Conservation (phyloP, 2,329 filamentous ascomycete species). For the Dactylellina drechsleri region DNA sequence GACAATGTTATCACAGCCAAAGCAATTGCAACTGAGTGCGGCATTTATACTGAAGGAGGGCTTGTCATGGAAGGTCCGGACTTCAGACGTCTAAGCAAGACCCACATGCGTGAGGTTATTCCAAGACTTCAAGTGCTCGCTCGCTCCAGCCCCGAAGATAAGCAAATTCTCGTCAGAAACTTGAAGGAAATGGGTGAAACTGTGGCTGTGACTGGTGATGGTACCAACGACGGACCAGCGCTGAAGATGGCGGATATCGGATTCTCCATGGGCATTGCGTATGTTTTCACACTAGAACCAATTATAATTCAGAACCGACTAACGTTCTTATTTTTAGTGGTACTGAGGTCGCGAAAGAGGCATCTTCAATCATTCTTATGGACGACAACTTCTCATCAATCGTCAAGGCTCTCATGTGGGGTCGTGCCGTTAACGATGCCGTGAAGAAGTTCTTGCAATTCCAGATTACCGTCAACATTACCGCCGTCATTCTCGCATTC, state of each 20-base stretch:
- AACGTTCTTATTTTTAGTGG: constrained; percentile 60
- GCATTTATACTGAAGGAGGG: constrained; percentile 69
- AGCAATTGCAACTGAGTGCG: constrained; percentile 78
- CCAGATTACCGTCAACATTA: constrained; percentile 77
- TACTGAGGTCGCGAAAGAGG: constrained; percentile 75
- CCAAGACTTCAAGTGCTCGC: constrained; percentile 72
- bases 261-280: constrained; percentile 74
- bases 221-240: constrained; percentile 74
- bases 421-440: constrained; percentile 74
- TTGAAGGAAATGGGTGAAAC: constrained; percentile 62
- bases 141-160: constrained; percentile 74
- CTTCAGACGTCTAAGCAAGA: constrained; percentile 71
- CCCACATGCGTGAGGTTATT: constrained; percentile 70
- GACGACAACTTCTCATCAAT: constrained; percentile 75
- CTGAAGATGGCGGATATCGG: constrained; percentile 74
- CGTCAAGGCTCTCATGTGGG: constrained; percentile 74
- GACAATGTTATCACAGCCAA: constrained; percentile 78
- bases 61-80: constrained; percentile 75
- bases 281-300: constrained; percentile 7
- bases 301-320: constrained; percentile 2
- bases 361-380: constrained; percentile 74
- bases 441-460: constrained; percentile 76
- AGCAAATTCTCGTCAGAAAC: constrained; percentile 71
- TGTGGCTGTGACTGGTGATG: constrained; percentile 72
- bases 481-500: constrained; percentile 73